Base-by-base conservation (phyloP, 345 rosid species). In the Cardamine chenopodiifolia region DNA sequence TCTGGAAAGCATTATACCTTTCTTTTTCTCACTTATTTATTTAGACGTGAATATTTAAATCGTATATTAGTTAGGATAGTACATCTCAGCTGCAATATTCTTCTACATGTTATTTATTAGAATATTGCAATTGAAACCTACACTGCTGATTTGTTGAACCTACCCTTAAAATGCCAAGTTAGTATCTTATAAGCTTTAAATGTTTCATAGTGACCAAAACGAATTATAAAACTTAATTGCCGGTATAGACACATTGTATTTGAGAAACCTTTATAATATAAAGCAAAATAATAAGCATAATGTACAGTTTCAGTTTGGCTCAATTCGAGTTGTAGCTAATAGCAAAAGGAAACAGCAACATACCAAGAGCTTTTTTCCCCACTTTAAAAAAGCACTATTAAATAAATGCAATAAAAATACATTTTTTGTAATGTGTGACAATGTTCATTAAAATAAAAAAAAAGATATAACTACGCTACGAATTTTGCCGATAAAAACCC, bases 401-500 rank as follows among this genome's bases (percentile, higher is more conserved):
- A 68, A 61, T 68, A 61, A 68, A 40, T 61, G 74, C 63, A 29
- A 29, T 22, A 20, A 22, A 35, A 31, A 40, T 61, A 60, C 70
- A 68, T 52, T 50, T 50, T 68, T 42, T 40, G 69, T 68, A 63
- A 12, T 34, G 44, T 57, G 60, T 74, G 32, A 58, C 55, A 69
- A 54, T 50, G 69, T 63, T 55, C 77, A 54, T 18, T 8, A 26
- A 55, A 4, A 6, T 0, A 28, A 40, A 28, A 20, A 23, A 32
- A 45, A 57, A 48, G n/a, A 26, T 56, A 40, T 59, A 59, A 68
- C 79, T 68, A 68, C 19, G 63, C 79, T 75, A 53, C 20, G n/a
- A 26, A 64, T 55, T 55, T 64, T 45, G 58, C 26, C 39, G 25
- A 45, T 44, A 40, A 15, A 62, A 62, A 31, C 12, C 69, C 26